Percentiles rank a stretch among this genome's conserved stretches.
Conservation (phyloP, 345 rosid genomes). For the Anacardium occidentale region DNA sequence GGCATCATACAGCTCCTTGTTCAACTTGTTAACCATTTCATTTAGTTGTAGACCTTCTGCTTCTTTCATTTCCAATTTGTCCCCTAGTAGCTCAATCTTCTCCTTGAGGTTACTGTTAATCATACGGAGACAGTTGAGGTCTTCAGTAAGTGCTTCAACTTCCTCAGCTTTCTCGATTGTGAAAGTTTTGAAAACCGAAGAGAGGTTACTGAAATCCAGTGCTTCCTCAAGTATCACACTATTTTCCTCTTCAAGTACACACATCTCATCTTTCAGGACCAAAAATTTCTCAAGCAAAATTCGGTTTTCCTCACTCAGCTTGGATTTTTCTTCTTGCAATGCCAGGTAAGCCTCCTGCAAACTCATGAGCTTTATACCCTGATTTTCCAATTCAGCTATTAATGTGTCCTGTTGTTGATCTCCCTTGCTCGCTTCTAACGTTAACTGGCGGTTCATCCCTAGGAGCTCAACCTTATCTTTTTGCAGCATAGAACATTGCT, state of each 20-base stretch:
- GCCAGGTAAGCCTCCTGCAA: constrained; percentile 50
- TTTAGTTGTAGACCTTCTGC: constrained; percentile 42
- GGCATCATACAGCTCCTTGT: constrained; percentile 51
- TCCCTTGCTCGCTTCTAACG: constrained; percentile 43
- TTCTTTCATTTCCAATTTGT: constrained; percentile 49
- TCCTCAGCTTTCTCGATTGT: constrained; percentile 55
- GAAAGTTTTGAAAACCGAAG: constrained; percentile 51
- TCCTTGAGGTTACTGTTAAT: constrained; percentile 42
- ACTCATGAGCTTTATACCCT: constrained; percentile 36
- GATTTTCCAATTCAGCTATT: constrained; percentile 42
- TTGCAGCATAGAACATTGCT: constrained; percentile 39
- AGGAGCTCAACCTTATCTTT: constrained; percentile 54
- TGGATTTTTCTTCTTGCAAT: constrained; percentile 51
- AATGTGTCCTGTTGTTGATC: constrained; percentile 41
- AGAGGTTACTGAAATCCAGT: constrained; percentile 42
- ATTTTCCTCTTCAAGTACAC: constrained; percentile 60
- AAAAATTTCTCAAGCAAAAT: constrained; percentile 42
- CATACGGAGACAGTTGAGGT: constrained; percentile 34
- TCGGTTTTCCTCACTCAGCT: constrained; percentile 45
- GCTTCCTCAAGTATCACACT: constrained; percentile 46
- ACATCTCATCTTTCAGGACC: constrained; percentile 46
- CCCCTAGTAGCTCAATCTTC: constrained; percentile 47
- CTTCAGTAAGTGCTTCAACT: constrained; percentile 45
- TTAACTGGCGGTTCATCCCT: constrained; percentile 58
- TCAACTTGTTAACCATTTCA: constrained; percentile 50